phyloP scores from a whole-genome alignment of 2,329 filamentous ascomycete genomes.

The Fusarium ambrosium region DNA sequence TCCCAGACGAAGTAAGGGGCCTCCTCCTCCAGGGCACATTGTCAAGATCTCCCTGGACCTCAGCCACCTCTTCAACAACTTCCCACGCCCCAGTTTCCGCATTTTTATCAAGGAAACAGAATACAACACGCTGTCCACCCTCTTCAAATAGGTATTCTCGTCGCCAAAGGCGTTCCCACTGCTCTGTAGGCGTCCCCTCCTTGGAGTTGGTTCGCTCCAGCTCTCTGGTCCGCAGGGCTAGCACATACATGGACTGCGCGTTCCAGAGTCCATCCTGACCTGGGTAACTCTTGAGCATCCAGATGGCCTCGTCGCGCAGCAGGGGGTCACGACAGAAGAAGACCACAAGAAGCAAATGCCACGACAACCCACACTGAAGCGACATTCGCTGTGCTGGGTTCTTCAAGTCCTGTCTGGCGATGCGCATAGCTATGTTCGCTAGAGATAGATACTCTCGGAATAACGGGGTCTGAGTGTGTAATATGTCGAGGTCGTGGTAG shows the following conservation, averaged over 20 bases:
- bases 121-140: conserved; percentile 49
- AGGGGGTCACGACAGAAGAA: conserved; percentile 51
- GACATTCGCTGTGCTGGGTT: conserved; percentile 38
- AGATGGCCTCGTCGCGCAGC: conserved; percentile 49
- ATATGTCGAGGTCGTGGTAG: conserved; percentile 38
- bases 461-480: conserved; percentile 44
- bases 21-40: conserved; percentile 25
- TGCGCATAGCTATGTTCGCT: conserved; percentile 43
- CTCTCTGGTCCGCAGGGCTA: conserved; percentile 45
- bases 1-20: conserved; percentile 25
- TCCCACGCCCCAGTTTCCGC: conserved; percentile 28
- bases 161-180: conserved; percentile 51
- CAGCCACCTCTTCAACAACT: conserved; percentile 35
- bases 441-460: conserved; percentile 53
- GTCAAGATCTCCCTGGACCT: conserved; percentile 25
- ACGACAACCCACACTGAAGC: conserved; percentile 49
- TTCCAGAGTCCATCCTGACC: conserved; percentile 52
- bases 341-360: conserved; percentile 40
- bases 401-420: conserved; percentile 19
- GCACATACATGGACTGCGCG: conserved; percentile 44
- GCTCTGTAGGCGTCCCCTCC: conserved; percentile 47
- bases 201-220: conserved; percentile 47
- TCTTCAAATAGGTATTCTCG: conserved; percentile 54
- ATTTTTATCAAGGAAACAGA: conserved; percentile 49
- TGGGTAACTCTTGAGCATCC: conserved; percentile 51